Evolutionary conservation across 768 basidiomycete genomes (phyloP).

Genomic region (Rhizopogon vulgaris): DNA sequence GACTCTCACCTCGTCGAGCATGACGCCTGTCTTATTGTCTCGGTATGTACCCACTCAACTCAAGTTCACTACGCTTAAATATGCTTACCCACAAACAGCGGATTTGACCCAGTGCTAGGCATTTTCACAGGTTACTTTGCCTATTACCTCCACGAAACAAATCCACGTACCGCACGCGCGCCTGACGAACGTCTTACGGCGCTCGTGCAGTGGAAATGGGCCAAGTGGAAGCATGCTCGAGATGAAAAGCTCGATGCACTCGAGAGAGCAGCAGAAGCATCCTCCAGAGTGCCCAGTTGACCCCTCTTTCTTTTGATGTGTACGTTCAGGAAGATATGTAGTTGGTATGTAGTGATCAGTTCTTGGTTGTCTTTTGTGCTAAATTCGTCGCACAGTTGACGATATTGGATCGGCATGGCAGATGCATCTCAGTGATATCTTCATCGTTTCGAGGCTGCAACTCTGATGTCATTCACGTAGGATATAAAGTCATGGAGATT

Average conservation of each 20-base stretch:
- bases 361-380: not conserved
- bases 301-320: not conserved
- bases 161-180: constrained; percentile 65
- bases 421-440: too few relatives aligned
- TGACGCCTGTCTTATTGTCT: constrained; percentile 35
- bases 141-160: constrained; percentile 73
- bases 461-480: too few relatives aligned
- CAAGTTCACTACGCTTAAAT: constrained; percentile 4
- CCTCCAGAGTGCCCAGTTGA: not conserved
- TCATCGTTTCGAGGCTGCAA: not conserved
- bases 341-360: not conserved
- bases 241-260: constrained; percentile 5
- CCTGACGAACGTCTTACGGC: constrained; percentile 47
- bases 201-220: constrained; percentile 66
- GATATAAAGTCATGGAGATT: not conserved
- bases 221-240: constrained; percentile 27
- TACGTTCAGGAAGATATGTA: not conserved
- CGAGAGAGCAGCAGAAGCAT: constrained; percentile 2
- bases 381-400: not conserved
- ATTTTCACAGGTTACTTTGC: constrained; percentile 75
- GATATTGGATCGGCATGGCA: not conserved
- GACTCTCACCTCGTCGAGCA: constrained; percentile 17
- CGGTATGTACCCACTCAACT: constrained; percentile 16
- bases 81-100: constrained; percentile 30
- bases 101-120: constrained; percentile 67